A percentile compares a stretch with the other conserved stretches of the same genome.
These are phyloP conservation scores for Pichia sp. DNA, from an alignment of 1,139 yeast species.

Conservation along the genomic window DNA sequence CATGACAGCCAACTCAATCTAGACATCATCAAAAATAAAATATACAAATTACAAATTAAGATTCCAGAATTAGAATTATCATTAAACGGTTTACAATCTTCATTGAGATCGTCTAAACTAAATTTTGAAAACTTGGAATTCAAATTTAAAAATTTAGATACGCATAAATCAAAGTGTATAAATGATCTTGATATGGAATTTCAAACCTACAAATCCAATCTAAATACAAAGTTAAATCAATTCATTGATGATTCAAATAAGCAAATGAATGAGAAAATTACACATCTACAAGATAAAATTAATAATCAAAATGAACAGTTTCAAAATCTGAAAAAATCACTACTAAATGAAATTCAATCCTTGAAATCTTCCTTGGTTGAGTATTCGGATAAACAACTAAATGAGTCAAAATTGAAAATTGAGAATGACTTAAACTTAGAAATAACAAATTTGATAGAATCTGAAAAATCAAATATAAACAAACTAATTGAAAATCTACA, in stretches of 20 bases:
- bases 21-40: slow-evolving; percentile 12
- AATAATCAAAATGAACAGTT: slow-evolving; percentile 16
- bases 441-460: neutral
- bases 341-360: slow-evolving; percentile 8
- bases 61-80: slow-evolving; percentile 22
- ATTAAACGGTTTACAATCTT: neutral
- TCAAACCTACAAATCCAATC: slow-evolving; percentile 9
- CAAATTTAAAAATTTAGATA: slow-evolving; percentile 10
- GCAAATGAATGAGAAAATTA: neutral
- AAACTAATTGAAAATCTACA: neutral
- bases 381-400: slow-evolving; percentile 4
- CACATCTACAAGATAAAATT: neutral
- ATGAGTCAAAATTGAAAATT: neutral
- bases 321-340: slow-evolving; percentile 3
- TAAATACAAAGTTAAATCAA: slow-evolving; percentile 14
- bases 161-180: slow-evolving; percentile 5
- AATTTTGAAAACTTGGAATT: slow-evolving; percentile 16
- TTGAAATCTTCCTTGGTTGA: slow-evolving; percentile 8
- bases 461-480: neutral
- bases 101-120: slow-evolving; percentile 3
- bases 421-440: slow-evolving; percentile 1
- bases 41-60: slow-evolving; percentile 21
- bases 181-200: neutral
- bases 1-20: slow-evolving; percentile 7
- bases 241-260: slow-evolving; percentile 16